Percentiles rank a stretch among this genome's conserved stretches.
Evolutionary conservation across 1,284 basidiomycete species (phyloP).

Genomic region (Phellinidium pouzarii): DNA sequence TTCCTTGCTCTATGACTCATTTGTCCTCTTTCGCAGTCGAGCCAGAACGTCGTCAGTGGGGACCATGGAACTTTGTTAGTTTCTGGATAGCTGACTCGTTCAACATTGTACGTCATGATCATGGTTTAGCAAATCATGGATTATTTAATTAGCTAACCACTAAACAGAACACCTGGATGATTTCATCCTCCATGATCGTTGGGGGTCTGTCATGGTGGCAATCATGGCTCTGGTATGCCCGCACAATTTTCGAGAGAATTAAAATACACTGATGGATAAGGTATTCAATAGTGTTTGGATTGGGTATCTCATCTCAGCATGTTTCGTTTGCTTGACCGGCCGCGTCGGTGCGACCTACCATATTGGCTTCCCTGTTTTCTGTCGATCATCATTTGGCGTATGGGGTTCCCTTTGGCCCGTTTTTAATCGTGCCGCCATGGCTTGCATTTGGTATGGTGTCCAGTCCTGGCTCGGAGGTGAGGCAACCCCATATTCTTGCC

Average conservation of each 20-base stretch:
- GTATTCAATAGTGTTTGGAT: constrained; percentile 48
- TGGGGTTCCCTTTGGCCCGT: constrained; percentile 80
- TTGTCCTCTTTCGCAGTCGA: constrained; percentile 35
- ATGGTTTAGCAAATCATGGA: constrained; percentile 3
- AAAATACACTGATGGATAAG: constrained; percentile 20
- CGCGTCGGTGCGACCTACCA: constrained; percentile 76
- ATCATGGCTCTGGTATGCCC: constrained; percentile 49
- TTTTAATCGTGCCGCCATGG: constrained; percentile 75
- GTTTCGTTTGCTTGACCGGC: constrained; percentile 76
- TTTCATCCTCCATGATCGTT: constrained; percentile 69
- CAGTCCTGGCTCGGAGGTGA: constrained; percentile 77
- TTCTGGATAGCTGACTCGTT: constrained; percentile 80
- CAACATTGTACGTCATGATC: constrained; percentile 58
- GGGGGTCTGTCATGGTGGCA: constrained; percentile 79
- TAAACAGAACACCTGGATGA: constrained; percentile 53
- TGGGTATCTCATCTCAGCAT: constrained; percentile 66
- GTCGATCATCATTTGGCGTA: constrained; percentile 73
- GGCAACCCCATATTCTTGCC: constrained; percentile 6
- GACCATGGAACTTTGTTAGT: constrained; percentile 51
- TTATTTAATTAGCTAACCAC: constrained; percentile 10
- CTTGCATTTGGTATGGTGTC: constrained; percentile 77
- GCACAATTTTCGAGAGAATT: not conserved
- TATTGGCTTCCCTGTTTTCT: constrained; percentile 76
- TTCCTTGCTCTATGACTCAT: not conserved
- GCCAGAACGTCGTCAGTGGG: constrained; percentile 53